Conservation (phyloP, 2,329 filamentous ascomycete species). For the Aspergillus melleus region DNA sequence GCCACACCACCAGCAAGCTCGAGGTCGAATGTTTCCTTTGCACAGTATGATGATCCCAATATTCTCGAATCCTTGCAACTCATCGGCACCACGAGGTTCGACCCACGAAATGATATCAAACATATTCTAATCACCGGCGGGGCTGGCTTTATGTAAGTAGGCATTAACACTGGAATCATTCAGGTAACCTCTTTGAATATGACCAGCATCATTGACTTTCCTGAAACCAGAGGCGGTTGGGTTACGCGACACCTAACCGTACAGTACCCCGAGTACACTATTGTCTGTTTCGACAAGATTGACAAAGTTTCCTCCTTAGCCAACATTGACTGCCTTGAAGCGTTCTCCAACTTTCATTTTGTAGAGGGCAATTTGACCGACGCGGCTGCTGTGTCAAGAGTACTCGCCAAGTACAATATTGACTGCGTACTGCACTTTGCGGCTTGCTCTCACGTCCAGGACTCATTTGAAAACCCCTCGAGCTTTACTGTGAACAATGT, state of each 20-base stretch:
- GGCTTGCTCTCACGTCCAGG: conserved; percentile 80
- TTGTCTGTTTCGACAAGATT: conserved; percentile 81
- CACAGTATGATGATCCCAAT: too few relatives aligned
- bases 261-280: conserved; percentile 71
- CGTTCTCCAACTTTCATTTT: conserved; percentile 72
- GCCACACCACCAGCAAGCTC: too few relatives aligned
- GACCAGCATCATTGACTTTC: too few relatives aligned
- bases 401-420: conserved; percentile 69
- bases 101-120: conserved; percentile 44
- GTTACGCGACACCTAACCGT: conserved; percentile 74
- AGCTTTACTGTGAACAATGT: conserved; percentile 80
- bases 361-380: conserved; percentile 78
- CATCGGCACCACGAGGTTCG: background rate
- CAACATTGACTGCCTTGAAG: conserved; percentile 70
- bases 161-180: too few relatives aligned
- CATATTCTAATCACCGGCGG: conserved; percentile 85
- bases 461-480: conserved; percentile 81
- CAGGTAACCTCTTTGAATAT: too few relatives aligned
- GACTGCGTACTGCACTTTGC: conserved; percentile 84
- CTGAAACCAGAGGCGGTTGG: conserved; percentile 62
- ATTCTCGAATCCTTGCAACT: background rate
- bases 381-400: conserved; percentile 67
- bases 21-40: too few relatives aligned
- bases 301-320: conserved; percentile 80
- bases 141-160: conserved; percentile 68